phyloP scores from a whole-genome alignment of 345 rosid species.

The Capsella bursapastoris region DNA sequence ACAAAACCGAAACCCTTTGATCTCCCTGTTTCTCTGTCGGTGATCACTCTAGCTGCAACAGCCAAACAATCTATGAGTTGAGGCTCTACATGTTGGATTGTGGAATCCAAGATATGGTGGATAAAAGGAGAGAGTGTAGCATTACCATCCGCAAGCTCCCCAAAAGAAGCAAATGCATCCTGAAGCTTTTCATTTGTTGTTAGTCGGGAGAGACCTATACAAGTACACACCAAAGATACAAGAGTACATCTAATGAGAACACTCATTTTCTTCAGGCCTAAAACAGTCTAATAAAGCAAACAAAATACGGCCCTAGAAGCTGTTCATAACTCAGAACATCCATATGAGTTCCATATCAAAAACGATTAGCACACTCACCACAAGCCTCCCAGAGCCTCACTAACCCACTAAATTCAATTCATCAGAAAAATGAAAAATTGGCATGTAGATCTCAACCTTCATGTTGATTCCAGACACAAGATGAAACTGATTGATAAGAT shows the following conservation, averaged over 20 bases:
- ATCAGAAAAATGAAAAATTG: background rate
- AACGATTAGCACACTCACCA: background rate
- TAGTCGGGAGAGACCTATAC: constrained; percentile 70
- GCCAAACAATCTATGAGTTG: background rate
- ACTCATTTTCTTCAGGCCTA: background rate
- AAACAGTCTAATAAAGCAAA: background rate
- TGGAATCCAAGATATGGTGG: background rate
- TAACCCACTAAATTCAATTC: constrained; percentile 2
- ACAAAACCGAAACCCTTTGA: constrained; percentile 89
- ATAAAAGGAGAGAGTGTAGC: too few species aligned
- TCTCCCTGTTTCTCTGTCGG: constrained; percentile 69
- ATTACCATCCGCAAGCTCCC: constrained; percentile 73
- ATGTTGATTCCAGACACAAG: constrained; percentile 18
- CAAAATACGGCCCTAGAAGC: background rate
- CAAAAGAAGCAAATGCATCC: constrained; percentile 79
- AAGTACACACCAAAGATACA: constrained; percentile 6
- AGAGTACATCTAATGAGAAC: constrained; percentile 2
- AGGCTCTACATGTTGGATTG: background rate
- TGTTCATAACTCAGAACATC: background rate
- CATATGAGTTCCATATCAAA: background rate
- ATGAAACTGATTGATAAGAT: background rate
- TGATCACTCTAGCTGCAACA: constrained; percentile 69
- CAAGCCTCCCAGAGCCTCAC: background rate
- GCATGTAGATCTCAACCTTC: background rate
- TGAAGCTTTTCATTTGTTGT: constrained; percentile 77